Evolutionary conservation across 192 early-diverging fungal genomes (phyloP).

Genomic region (Coemansia umbellata): DNA sequence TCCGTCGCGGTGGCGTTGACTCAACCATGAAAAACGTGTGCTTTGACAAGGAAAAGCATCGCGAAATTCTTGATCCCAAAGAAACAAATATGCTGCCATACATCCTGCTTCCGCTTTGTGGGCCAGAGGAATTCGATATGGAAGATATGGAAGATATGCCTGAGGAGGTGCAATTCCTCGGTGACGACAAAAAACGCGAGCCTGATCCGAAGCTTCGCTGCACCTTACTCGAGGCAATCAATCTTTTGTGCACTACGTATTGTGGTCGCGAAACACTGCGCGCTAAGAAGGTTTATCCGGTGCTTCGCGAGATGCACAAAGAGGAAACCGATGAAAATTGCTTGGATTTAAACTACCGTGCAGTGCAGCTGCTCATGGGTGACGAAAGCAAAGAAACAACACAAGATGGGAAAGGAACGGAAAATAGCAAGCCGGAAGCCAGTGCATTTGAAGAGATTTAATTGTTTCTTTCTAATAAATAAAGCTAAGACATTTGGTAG

Average conservation of each 20-base stretch:
- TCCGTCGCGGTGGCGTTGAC: constrained; percentile 87
- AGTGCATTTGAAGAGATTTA: constrained; percentile 37
- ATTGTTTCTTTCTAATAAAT: neutral
- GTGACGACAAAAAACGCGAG: constrained; percentile 81
- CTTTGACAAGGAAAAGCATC: constrained; percentile 72
- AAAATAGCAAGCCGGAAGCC: constrained; percentile 2
- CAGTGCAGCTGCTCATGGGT: constrained; percentile 84
- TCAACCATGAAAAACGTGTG: constrained; percentile 87
- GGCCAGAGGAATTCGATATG: constrained; percentile 86
- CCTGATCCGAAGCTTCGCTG: constrained; percentile 65
- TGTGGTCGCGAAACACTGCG: constrained; percentile 78
- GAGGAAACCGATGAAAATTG: constrained; percentile 69
- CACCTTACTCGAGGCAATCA: constrained; percentile 75
- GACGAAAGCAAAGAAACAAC: constrained; percentile 58
- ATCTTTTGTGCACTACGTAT: constrained; percentile 72
- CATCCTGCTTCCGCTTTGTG: constrained; percentile 82
- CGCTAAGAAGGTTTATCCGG: constrained; percentile 75
- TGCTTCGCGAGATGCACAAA: constrained; percentile 81
- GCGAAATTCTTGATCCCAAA: constrained; percentile 58
- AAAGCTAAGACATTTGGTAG: neutral
- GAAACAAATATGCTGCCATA: constrained; percentile 82
- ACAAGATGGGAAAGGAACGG: constrained; percentile 36
- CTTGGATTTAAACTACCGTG: constrained; percentile 63
- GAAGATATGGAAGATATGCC: constrained; percentile 94
- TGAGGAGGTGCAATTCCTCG: constrained; percentile 85